A percentile compares a stretch with the other conserved stretches of the same genome.
These are phyloP conservation scores for Lumnitzera racemosa DNA, from an alignment of 345 rosid genomes.

Conservation along the genomic window DNA sequence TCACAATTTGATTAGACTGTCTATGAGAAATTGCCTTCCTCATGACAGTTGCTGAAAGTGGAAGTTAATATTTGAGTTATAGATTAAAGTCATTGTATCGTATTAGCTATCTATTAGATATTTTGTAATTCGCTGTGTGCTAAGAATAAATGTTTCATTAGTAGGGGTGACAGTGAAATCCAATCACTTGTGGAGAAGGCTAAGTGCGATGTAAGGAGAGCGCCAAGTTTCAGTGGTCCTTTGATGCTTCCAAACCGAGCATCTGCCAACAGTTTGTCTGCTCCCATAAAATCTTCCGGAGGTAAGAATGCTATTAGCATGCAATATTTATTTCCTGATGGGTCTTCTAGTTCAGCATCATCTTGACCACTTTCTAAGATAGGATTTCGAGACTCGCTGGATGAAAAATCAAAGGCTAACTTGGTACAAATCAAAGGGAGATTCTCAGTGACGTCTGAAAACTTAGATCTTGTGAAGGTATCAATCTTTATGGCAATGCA, in stretches of 20 bases:
- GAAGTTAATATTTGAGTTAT: too few relatives aligned
- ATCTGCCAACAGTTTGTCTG: constrained; percentile 96
- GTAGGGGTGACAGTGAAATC: constrained; percentile 61
- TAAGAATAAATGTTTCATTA: too few relatives aligned
- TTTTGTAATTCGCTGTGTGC: too few relatives aligned
- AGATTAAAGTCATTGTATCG: too few relatives aligned
- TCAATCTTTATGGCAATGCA: constrained; percentile 14
- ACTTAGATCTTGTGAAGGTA: constrained; percentile 91
- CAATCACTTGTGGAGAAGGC: constrained; percentile 35
- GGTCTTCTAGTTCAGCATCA: too few relatives aligned
- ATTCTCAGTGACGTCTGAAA: constrained; percentile 97
- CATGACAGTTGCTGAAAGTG: too few relatives aligned
- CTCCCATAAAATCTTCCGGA: constrained; percentile 92
- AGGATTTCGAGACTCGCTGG: constrained; percentile 92
- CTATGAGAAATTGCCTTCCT: too few relatives aligned
- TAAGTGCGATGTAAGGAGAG: constrained; percentile 44
- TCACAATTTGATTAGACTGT: too few relatives aligned
- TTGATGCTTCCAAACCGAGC: constrained; percentile 91
- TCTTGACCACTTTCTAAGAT: constrained; percentile 5
- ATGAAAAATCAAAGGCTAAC: constrained; percentile 86
- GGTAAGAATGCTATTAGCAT: constrained; percentile 29
- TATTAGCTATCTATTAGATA: too few relatives aligned
- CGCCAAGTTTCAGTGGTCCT: constrained; percentile 96
- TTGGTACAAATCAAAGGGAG: constrained; percentile 95
- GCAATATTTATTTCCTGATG: not conserved